Base-by-base conservation (phyloP, 2,329 filamentous ascomycete species). In the Whalleya microplaca region DNA sequence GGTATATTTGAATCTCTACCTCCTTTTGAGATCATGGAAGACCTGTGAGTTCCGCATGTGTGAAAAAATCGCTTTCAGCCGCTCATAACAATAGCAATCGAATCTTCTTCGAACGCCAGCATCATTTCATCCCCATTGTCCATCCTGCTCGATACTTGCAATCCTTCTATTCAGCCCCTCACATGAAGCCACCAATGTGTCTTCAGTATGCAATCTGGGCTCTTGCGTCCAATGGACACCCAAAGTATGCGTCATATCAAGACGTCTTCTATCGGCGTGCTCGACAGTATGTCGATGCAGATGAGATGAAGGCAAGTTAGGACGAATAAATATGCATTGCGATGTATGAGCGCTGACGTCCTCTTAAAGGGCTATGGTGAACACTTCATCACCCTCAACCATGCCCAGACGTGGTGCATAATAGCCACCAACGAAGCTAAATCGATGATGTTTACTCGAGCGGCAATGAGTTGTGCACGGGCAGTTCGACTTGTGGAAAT, bases 201-300 rank as follows among this genome's bases (percentile, higher is more conserved):
- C 76, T 97, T 84, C 88, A 93, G 67, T 97, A 97, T 72, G 88
- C 87, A 21, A 91, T 97, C 71, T 96, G 92, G 92, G 84, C 87
- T n/a, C 78, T 91, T 65, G 91, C 91, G 8, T 86, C 92, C 4
- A 83, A 85, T 14, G 79, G 87, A 1, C 84, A 87, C 29, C 82
- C 90, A 41, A 91, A 91, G 68, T 96, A 96, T 67, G 78, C 82
- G 7, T 76, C 78, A 8, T 83, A 92, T 41, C 86, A 92, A 58
- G 87, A 90, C 7, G 82, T 93, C 46, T 93, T 97, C 66, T 96
- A 97, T 70, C 82, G 85, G 48, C 84, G 92, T 42, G 85, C 92
- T 3, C 84, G 93, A 27, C 92, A 93, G 63, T 96, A 97, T 69
- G 81, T 88, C 0, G 88, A 97, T 63, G 78, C 84, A 37, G 92